phyloP scores from a whole-genome alignment of 2,329 filamentous ascomycete genomes.

The Aphanoascus verrucosus region DNA sequence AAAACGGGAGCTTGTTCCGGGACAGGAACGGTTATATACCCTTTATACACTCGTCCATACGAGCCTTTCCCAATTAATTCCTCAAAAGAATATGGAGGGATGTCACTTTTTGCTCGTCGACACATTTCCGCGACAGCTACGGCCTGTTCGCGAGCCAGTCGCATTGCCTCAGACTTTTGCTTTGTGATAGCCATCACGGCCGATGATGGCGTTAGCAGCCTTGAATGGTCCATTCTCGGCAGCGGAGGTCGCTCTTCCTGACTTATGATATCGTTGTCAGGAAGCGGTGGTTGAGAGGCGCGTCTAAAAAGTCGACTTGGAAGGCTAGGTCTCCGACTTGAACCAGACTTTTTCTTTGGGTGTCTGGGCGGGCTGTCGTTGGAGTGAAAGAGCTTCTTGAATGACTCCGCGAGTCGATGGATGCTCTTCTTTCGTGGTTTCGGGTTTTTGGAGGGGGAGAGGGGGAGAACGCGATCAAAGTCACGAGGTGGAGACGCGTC shows the following conservation, averaged over 20 bases:
- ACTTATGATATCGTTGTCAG: background rate
- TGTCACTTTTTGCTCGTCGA: slow-evolving; percentile 34
- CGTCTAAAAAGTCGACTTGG: slow-evolving; percentile 1
- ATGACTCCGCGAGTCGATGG: slow-evolving; percentile 8
- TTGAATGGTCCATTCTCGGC: slow-evolving; percentile 22
- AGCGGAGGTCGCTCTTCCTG: background rate
- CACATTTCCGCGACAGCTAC: slow-evolving; percentile 39
- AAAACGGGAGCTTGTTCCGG: no score
- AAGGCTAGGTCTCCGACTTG: background rate
- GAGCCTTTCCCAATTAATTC: slow-evolving; percentile 43
- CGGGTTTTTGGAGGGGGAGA: background rate
- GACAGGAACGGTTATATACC: slow-evolving; percentile 21
- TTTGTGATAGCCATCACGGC: slow-evolving; percentile 38
- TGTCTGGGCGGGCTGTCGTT: slow-evolving; percentile 7
- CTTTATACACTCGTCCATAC: slow-evolving; percentile 43
- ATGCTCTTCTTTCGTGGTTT: slow-evolving; percentile 10
- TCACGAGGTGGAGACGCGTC: background rate
- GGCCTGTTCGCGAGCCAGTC: slow-evolving; percentile 37
- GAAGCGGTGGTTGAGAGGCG: background rate
- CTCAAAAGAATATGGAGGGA: slow-evolving; percentile 40
- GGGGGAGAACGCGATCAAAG: background rate
- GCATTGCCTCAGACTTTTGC: slow-evolving; percentile 40
- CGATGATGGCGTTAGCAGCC: slow-evolving; percentile 33
- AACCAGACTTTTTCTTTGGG: background rate
- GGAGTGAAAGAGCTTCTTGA: slow-evolving; percentile 8